A percentile compares a stretch with the other conserved stretches of the same genome.
These are phyloP conservation scores for Symbiodinium pilosum DNA, from an alignment of 73 alveolate genomes.

Conservation along the genomic window DNA sequence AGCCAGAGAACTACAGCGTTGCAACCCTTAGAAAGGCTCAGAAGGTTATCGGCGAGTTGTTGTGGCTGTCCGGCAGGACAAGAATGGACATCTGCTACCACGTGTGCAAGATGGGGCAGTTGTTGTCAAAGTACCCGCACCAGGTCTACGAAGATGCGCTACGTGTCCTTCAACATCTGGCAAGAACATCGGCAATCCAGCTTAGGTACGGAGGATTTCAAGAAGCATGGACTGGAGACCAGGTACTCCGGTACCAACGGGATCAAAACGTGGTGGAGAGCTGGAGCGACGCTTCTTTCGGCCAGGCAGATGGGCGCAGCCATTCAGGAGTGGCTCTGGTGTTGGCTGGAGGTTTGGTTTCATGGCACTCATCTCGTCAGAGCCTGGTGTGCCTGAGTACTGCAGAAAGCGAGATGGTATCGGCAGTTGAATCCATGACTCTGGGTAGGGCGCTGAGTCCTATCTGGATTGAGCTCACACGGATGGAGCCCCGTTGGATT, in stretches of 20 bases:
- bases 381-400: not conserved
- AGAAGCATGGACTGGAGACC: not conserved
- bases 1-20: not conserved
- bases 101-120: not conserved
- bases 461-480: not conserved
- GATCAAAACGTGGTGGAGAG: not conserved
- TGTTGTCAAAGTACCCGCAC: not conserved
- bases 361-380: not conserved
- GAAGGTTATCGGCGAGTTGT: not conserved
- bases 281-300: not conserved
- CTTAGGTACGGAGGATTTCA: not conserved
- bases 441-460: not conserved
- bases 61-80: not conserved
- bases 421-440: not conserved
- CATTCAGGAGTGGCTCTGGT: not conserved
- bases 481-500: not conserved
- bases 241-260: not conserved
- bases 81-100: not conserved
- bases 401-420: not conserved
- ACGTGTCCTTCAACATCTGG: not conserved
- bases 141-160: not conserved
- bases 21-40: not conserved
- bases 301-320: not conserved
- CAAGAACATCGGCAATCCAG: not conserved
- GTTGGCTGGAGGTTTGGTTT: not conserved